phyloP scores from a whole-genome alignment of 176 grass and related monocot genomes.

The Oryza longistaminata region DNA sequence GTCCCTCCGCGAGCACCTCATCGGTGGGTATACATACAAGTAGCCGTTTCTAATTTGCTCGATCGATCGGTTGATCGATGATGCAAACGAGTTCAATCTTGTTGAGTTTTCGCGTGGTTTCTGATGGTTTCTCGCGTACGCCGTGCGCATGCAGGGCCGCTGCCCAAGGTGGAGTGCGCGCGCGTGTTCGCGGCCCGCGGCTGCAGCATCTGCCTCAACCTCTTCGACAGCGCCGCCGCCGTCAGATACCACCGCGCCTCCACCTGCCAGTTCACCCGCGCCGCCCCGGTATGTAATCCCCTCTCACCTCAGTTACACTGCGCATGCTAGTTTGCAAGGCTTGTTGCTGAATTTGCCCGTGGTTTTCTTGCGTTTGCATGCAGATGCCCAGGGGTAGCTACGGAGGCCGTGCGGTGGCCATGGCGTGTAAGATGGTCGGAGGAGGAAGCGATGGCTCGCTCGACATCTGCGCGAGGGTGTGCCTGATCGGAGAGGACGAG shows the following conservation, averaged over 20 bases:
- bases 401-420: conserved; percentile 53
- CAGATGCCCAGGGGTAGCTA: conserved; percentile 59
- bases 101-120: background rate
- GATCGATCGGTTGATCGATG: too few species aligned
- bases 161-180: conserved; percentile 81
- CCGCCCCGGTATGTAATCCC: conserved; percentile 49
- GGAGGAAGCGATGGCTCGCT: conserved; percentile 72
- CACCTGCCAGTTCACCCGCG: conserved; percentile 69
- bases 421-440: conserved; percentile 78
- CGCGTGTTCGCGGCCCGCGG: conserved; percentile 63
- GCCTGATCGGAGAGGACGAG: conserved; percentile 75
- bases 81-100: too few species aligned
- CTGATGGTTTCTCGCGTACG: background rate
- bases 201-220: conserved; percentile 78
- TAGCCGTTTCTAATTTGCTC: too few species aligned
- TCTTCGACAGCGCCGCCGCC: conserved; percentile 58
- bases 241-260: conserved; percentile 62
- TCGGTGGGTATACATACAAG: conserved; percentile 38
- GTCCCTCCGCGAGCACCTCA: conserved; percentile 91
- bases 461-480: conserved; percentile 71
- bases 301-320: background rate
- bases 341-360: background rate
- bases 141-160: conserved; percentile 45
- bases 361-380: background rate
- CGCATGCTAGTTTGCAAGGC: background rate